Conservation (phyloP, 2,329 filamentous ascomycete genomes). For the Aspergillus puulaauensis region DNA sequence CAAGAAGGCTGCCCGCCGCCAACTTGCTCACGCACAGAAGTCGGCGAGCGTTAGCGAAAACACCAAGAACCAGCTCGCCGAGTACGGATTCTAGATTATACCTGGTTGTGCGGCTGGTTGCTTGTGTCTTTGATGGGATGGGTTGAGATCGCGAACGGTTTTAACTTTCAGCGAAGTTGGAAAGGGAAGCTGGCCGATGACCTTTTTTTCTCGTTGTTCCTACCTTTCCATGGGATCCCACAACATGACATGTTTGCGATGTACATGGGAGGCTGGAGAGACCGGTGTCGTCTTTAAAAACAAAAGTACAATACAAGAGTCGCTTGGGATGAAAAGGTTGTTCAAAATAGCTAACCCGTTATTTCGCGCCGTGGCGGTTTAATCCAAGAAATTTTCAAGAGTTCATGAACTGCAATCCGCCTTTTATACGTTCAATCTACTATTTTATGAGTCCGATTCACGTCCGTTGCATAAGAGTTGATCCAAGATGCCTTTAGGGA, state of each 20-base stretch:
- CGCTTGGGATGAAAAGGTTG: slow-evolving; percentile 42
- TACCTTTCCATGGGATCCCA: slow-evolving; percentile 37
- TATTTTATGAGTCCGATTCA: neutral
- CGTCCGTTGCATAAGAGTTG: too few species aligned
- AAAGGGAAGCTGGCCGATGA: slow-evolving; percentile 43
- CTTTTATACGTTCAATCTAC: neutral
- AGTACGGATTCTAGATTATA: slow-evolving; percentile 78
- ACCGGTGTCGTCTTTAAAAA: slow-evolving; percentile 30
- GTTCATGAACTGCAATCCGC: slow-evolving; percentile 32
- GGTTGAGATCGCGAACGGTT: slow-evolving; percentile 42
- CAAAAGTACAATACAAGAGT: slow-evolving; percentile 39
- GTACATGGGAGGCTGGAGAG: slow-evolving; percentile 32
- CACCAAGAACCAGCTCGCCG: slow-evolving; percentile 83
- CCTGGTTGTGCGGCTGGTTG: slow-evolving; percentile 40
- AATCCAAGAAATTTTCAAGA: slow-evolving; percentile 42
- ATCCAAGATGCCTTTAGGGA: too few species aligned
- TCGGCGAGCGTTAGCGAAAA: slow-evolving; percentile 81
- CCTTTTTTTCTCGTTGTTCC: slow-evolving; percentile 32
- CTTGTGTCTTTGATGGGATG: slow-evolving; percentile 41
- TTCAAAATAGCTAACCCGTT: slow-evolving; percentile 42
- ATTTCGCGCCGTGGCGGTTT: slow-evolving; percentile 44
- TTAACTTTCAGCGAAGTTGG: slow-evolving; percentile 37
- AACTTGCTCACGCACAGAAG: slow-evolving; percentile 91
- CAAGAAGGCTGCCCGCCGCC: slow-evolving; percentile 95
- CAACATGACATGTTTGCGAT: slow-evolving; percentile 33